Evolutionary conservation across 495 filamentous ascomycete genomes (phyloP).

Genomic region (Penicillium malachiteum): DNA sequence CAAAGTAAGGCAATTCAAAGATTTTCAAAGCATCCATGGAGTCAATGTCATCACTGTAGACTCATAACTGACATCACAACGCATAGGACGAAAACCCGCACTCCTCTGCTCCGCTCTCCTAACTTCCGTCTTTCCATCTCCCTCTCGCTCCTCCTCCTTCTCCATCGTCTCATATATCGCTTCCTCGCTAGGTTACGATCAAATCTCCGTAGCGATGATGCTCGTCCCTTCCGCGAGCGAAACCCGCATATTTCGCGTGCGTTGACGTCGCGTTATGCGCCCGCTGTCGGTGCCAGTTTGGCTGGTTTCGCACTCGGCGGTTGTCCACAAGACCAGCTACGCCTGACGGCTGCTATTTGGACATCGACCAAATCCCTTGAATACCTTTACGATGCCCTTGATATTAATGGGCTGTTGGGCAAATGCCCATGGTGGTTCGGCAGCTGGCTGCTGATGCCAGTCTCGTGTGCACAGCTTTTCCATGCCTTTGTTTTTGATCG

Average conservation of each 20-base stretch:
- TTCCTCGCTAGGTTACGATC: constrained; percentile 81
- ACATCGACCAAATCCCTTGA: constrained; percentile 76
- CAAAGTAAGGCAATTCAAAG: constrained; percentile 23
- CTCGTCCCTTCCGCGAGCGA: constrained; percentile 72
- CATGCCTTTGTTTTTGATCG: constrained; percentile 92
- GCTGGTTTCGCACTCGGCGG: constrained; percentile 81
- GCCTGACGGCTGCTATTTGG: constrained; percentile 78
- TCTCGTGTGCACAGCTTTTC: constrained; percentile 86
- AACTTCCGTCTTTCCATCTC: constrained; percentile 77
- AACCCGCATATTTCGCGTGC: constrained; percentile 73
- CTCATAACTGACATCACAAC: no score
- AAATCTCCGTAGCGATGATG: constrained; percentile 72
- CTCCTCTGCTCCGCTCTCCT: constrained; percentile 62
- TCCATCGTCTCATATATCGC: constrained; percentile 85
- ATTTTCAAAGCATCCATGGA: neutral
- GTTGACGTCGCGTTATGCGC: constrained; percentile 78
- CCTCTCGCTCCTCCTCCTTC: constrained; percentile 76
- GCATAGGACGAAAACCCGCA: constrained; percentile 41
- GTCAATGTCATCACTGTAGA: no score
- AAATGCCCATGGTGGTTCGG: constrained; percentile 86
- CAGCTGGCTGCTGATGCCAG: constrained; percentile 91
- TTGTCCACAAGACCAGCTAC: constrained; percentile 71
- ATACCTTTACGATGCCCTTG: constrained; percentile 79
- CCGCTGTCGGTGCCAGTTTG: constrained; percentile 82
- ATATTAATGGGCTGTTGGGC: constrained; percentile 77